phyloP scores from a whole-genome alignment of 805 yeast species.

The Ogataea methylovora region DNA sequence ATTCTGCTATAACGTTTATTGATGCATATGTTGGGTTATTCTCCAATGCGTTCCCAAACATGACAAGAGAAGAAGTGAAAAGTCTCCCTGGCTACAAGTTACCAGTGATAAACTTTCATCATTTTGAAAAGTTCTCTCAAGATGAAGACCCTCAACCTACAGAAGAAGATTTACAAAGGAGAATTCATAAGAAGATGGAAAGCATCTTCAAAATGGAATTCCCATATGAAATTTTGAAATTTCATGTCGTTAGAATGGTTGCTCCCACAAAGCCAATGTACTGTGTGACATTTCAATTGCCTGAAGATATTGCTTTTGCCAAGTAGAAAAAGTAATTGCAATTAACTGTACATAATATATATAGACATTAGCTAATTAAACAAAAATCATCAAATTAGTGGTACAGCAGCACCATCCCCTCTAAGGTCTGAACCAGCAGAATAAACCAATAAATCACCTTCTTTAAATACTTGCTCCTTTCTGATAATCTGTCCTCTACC shows the following conservation, averaged over 20 bases:
- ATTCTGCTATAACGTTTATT: conserved; percentile 77
- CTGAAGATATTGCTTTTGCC: conserved; percentile 55
- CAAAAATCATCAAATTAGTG: conserved; percentile 15
- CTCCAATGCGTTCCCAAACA: conserved; percentile 27
- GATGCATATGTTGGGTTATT: conserved; percentile 74
- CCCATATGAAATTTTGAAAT: conserved; percentile 40
- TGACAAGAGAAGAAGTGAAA: conserved; percentile 27
- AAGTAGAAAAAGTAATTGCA: background rate
- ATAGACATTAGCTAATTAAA: background rate
- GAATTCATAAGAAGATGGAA: conserved; percentile 51
- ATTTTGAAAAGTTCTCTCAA: conserved; percentile 84
- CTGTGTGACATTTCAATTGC: conserved; percentile 73
- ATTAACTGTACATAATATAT: background rate
- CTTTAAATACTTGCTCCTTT: conserved; percentile 25
- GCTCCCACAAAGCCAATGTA: conserved; percentile 97
- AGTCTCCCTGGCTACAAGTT: conserved; percentile 41
- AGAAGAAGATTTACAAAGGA: conserved; percentile 54
- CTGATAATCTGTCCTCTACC: conserved; percentile 74
- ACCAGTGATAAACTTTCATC: conserved; percentile 81
- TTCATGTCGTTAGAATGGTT: conserved; percentile 87
- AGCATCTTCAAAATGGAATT: conserved; percentile 39
- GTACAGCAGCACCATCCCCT: conserved; percentile 78
- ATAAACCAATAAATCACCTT: conserved; percentile 33
- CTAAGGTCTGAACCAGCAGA: conserved; percentile 74
- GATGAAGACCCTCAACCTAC: conserved; percentile 61